Conservation (phyloP, 768 basidiomycete genomes). For the Suillus plorans region DNA sequence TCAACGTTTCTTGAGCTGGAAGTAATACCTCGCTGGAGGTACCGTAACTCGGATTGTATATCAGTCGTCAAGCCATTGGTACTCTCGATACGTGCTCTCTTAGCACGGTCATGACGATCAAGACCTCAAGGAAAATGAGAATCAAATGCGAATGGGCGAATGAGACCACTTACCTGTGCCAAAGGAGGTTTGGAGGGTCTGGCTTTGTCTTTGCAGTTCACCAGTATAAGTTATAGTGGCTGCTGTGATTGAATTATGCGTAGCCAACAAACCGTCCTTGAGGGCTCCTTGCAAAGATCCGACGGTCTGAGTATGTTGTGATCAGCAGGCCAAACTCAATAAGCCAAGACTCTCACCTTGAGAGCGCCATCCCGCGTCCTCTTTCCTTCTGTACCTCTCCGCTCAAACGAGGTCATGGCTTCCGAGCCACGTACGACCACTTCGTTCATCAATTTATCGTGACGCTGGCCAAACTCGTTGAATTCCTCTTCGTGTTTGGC, state of each 20-base stretch:
- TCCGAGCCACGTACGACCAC: slow-evolving; percentile 43
- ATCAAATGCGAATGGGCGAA: not conserved
- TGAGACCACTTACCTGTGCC: slow-evolving; percentile 19
- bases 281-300: slow-evolving; percentile 40
- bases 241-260: slow-evolving; percentile 43
- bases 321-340: slow-evolving; percentile 14
- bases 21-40: slow-evolving; percentile 48
- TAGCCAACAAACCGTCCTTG: slow-evolving; percentile 40
- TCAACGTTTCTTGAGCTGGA: slow-evolving; percentile 52
- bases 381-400: slow-evolving; percentile 49
- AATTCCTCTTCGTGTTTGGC: slow-evolving; percentile 51
- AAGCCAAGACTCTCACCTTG: slow-evolving; percentile 44
- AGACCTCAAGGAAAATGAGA: slow-evolving; percentile 41
- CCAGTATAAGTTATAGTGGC: slow-evolving; percentile 52
- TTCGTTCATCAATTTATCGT: slow-evolving; percentile 44
- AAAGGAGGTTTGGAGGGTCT: slow-evolving; percentile 43
- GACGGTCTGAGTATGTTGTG: slow-evolving; percentile 36
- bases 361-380: slow-evolving; percentile 55
- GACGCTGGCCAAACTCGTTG: slow-evolving; percentile 45
- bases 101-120: slow-evolving; percentile 59
- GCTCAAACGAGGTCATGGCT: slow-evolving; percentile 41
- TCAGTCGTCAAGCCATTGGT: slow-evolving; percentile 49
- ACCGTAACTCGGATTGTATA: slow-evolving; percentile 50
- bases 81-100: slow-evolving; percentile 66
- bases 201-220: slow-evolving; percentile 50